A percentile compares a stretch with the other conserved stretches of the same genome.
These are phyloP conservation scores for Fusarium coffeatum DNA, from an alignment of 2,329 filamentous ascomycete genomes.

Conservation along the genomic window DNA sequence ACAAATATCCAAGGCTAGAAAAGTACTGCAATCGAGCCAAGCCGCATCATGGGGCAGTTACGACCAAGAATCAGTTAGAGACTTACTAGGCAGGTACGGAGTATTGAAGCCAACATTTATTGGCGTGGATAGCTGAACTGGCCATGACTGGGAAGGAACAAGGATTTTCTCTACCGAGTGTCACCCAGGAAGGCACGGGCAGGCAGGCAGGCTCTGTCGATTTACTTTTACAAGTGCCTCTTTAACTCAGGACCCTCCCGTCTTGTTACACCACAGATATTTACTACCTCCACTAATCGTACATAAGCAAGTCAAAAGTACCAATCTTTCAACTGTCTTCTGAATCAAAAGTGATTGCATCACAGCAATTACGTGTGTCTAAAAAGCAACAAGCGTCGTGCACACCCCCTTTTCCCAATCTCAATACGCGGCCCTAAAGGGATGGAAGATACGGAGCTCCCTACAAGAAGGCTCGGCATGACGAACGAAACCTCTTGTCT, in stretches of 20 bases:
- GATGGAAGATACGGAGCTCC: not conserved
- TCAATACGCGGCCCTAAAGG: conserved; percentile 16
- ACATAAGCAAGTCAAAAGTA: not conserved
- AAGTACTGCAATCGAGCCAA: not conserved
- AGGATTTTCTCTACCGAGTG: conserved; percentile 5
- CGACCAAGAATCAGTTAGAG: not conserved
- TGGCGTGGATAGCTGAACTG: conserved; percentile 14
- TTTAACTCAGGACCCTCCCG: not conserved
- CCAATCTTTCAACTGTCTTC: not conserved
- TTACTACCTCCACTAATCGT: not conserved
- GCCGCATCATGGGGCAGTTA: not conserved
- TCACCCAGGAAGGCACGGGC: not conserved
- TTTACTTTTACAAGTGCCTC: not conserved
- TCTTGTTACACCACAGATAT: not conserved
- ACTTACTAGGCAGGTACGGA: not conserved
- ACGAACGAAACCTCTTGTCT: conserved; percentile 25
- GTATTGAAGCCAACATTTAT: conserved; percentile 2
- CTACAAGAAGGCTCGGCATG: conserved; percentile 38
- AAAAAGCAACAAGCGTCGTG: conserved; percentile 2
- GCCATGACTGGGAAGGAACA: conserved; percentile 9
- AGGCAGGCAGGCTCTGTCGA: not conserved
- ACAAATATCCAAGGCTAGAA: not conserved
- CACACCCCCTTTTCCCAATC: conserved; percentile 27
- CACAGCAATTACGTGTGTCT: not conserved
- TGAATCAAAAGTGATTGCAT: not conserved